These are phyloP conservation scores for Delitschia confertaspora DNA, from an alignment of 495 filamentous ascomycete species.

Conservation along the genomic window DNA sequence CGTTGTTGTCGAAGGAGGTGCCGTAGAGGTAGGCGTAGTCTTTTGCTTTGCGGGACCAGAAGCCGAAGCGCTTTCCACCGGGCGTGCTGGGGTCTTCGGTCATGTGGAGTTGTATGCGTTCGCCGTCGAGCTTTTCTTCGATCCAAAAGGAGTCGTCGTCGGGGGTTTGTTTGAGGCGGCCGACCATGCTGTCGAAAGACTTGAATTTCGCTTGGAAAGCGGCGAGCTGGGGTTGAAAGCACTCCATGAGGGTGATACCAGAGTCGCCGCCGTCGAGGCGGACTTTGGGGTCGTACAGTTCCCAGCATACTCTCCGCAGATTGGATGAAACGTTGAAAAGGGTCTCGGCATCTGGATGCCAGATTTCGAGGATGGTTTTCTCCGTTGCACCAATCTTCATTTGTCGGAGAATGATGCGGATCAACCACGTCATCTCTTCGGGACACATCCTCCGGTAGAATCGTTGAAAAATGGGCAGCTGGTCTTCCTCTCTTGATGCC, in stretches of 20 bases:
- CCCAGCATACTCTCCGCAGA: constrained; percentile 89
- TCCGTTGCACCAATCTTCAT: constrained; percentile 98
- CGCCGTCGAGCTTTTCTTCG: constrained; percentile 95
- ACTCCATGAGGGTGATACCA: constrained; percentile 79
- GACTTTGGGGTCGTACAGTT: constrained; percentile 68
- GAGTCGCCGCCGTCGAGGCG: constrained; percentile 67
- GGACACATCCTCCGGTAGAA: constrained; percentile 92
- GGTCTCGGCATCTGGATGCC: constrained; percentile 88
- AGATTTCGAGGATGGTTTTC: constrained; percentile 79
- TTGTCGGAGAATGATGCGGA: constrained; percentile 87
- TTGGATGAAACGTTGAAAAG: constrained; percentile 89
- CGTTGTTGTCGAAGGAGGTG: constrained; percentile 64
- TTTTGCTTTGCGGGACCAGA: constrained; percentile 95
- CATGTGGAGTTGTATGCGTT: constrained; percentile 97
- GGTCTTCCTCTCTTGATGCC: constrained; percentile 69
- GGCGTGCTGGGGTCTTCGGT: constrained; percentile 53
- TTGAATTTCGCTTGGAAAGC: constrained; percentile 75
- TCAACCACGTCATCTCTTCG: constrained; percentile 86
- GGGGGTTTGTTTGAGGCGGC: constrained; percentile 57
- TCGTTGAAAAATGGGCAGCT: constrained; percentile 64
- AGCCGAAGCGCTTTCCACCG: constrained; percentile 68
- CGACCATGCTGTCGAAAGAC: constrained; percentile 75
- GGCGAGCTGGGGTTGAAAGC: constrained; percentile 93
- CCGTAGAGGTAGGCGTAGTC: constrained; percentile 96
- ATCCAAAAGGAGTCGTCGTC: constrained; percentile 82